Base-by-base conservation (phyloP, 179 eudicot species). In the Camellia oleifera region DNA sequence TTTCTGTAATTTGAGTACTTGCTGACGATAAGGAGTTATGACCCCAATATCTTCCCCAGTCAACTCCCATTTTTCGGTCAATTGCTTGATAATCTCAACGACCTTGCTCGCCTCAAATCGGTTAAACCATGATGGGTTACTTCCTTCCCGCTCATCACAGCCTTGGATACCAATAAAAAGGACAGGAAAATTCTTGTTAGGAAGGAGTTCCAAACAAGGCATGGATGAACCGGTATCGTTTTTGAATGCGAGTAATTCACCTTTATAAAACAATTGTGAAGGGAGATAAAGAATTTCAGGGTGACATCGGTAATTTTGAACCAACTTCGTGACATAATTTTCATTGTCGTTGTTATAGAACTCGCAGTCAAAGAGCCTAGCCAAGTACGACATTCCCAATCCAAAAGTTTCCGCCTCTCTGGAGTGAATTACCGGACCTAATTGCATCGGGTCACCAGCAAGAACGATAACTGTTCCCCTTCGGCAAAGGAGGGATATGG, bases 61-160 rank as follows among this genome's bases (percentile, higher is more conserved):
- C n/a, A 94, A 5, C 72, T 78, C 87, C 74, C 82, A 32, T 10
- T 81, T 12, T 15, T 40, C 87, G 12, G 78, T 78, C 76, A 95
- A 86, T 71, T 86, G 78, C 61, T 78, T 80, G 13, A 92, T 87
- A 12, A 86, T 82, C 82, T 96, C 96, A 56, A 89, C 96, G 1
- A 91, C 92, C 85, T 89, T 88, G 90, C 99, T 96, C 17, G 92
- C 97, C 83, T 96, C 99, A 9, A 88, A 90, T 23, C 99, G 89
- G 66, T 96, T 96, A 81, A 96, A 96, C 99, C 99, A 96, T n/a
- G 98, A 96, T 0, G 99, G 99, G 64, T 94, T 96, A 83, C 79
- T 89, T 72, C 99, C 99, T 86, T 96, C 97, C 82, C 99, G 85
- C 83, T 94, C 97, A 82, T 92, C 98, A 76, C 81, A 85, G 15